Base-by-base conservation (phyloP, 306 rosid genomes). In the Cucurbita pepo region DNA sequence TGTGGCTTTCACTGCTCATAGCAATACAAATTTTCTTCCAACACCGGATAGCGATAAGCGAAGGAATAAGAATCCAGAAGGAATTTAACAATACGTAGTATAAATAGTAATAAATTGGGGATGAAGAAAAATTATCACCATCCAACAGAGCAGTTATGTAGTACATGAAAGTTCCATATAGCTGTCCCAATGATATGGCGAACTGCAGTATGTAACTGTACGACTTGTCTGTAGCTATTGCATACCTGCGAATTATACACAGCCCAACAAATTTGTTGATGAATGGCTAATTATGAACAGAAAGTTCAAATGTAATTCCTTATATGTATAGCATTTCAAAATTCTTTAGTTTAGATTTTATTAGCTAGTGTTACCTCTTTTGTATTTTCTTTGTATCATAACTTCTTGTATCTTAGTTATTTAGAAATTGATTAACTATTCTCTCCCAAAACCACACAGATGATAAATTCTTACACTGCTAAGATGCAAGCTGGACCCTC, bases 401-500 rank as follows among this genome's bases (percentile, higher is more conserved):
- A 30, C 34, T 30, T 30, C 34, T 30, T 30, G 34, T 30, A 30
- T 30, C 34, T 30, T 30, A 30, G 34, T 30, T 3, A 30, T 30
- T 30, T 30, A 30, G 34, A 30, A 30, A 30, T 30, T 30, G 34
- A 30, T 30, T 30, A 30, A 30, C 34, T 30, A 30, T 30, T 30
- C 34, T 30, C 34, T 30, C 34, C 34, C 34, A 30, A 30, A 30
- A 30, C 34, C 34, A 2, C 34, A 30, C 7, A 60, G 22, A 8
- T 60, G 4, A 51, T 21, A 74, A 30, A 61, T 73, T 71, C 98
- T 88, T 93, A 93, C 98, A 85, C 80, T 12, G 91, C 90, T 53
- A 94, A 79, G 73, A 94, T 87, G 81, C 91, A 53, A 76, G 96
- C 96, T 53, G 98, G 97, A 19, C 98, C 97, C 84, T 87, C 92